Percentiles rank a stretch among this genome's conserved stretches.
Evolutionary conservation across 768 basidiomycete species (phyloP).

Genomic region (Mycena rebaudengoi): DNA sequence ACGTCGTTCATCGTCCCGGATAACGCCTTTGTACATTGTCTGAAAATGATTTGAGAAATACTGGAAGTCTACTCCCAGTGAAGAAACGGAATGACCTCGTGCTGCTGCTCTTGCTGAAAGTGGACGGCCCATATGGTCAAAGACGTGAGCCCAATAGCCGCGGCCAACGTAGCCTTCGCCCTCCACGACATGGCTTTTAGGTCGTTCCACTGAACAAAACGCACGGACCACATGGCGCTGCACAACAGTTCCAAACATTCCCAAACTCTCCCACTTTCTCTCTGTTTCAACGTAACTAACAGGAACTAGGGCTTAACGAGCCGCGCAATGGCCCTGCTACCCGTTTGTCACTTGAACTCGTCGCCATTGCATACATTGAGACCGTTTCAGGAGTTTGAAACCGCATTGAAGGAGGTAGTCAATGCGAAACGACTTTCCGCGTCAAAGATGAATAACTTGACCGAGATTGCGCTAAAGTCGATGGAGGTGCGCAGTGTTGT

Average conservation of each 20-base stretch:
- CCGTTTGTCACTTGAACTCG: too few relatives aligned
- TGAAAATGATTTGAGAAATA: slow-evolving; percentile 38
- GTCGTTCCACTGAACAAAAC: too few relatives aligned
- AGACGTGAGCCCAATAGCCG: slow-evolving; percentile 68
- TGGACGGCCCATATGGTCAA: slow-evolving; percentile 91
- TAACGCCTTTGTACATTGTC: slow-evolving; percentile 92
- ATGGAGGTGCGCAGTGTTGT: slow-evolving; percentile 67
- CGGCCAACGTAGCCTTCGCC: slow-evolving; percentile 79
- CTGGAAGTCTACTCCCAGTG: not conserved
- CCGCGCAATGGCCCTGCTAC: too few relatives aligned
- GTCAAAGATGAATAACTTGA: slow-evolving; percentile 83
- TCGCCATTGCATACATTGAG: too few relatives aligned
- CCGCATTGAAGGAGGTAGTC: slow-evolving; percentile 82
- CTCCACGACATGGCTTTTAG: slow-evolving; percentile 52
- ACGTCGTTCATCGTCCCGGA: slow-evolving; percentile 87
- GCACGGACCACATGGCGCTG: slow-evolving; percentile 37
- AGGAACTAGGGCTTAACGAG: too few relatives aligned
- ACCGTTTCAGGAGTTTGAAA: slow-evolving; percentile 88
- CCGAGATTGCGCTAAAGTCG: slow-evolving; percentile 77
- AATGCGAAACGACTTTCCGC: slow-evolving; percentile 85
- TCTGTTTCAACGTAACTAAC: too few relatives aligned
- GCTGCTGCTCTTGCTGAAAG: slow-evolving; percentile 83
- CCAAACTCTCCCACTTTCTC: slow-evolving; percentile 8
- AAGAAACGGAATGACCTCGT: slow-evolving; percentile 61
- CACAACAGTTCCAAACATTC: slow-evolving; percentile 27